Evolutionary conservation across 2,329 filamentous ascomycete species (phyloP).

Genomic region (Fusarium sp.): DNA sequence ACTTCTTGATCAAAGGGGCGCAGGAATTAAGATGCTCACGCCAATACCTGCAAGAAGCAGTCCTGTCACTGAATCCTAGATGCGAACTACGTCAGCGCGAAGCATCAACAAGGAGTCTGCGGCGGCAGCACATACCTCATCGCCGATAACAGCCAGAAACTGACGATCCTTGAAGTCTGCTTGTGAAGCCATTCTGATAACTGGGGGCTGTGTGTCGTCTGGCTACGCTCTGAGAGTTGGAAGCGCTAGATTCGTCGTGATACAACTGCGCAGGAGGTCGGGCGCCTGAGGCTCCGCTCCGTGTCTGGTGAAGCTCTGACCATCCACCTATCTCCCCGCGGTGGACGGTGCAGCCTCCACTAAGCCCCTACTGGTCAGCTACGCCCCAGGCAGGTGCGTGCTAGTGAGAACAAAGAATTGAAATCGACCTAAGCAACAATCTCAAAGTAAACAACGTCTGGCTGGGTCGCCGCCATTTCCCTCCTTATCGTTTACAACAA

Average conservation of each 20-base stretch:
- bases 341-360: constrained; percentile 26
- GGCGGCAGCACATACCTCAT: constrained; percentile 77
- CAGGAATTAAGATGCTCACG: constrained; percentile 65
- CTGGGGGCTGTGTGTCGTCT: constrained; percentile 19
- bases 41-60: constrained; percentile 95
- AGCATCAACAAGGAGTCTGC: constrained; percentile 10
- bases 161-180: constrained; percentile 86
- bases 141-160: constrained; percentile 97
- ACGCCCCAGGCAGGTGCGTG: constrained; percentile 32
- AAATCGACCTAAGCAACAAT: constrained; percentile 40
- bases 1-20: neutral
- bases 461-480: constrained; percentile 13
- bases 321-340: constrained; percentile 45
- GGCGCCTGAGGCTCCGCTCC: constrained; percentile 49
- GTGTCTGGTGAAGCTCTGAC: constrained; percentile 48
- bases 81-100: constrained; percentile 49
- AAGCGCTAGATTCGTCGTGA: constrained; percentile 32
- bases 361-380: constrained; percentile 28
- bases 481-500: constrained; percentile 14
- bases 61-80: constrained; percentile 93
- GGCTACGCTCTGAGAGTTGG: constrained; percentile 35
- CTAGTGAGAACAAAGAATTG: constrained; percentile 40
- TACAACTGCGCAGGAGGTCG: constrained; percentile 25
- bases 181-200: constrained; percentile 63
- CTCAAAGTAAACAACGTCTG: constrained; percentile 50